Evolutionary conservation across 345 rosid genomes (phyloP).

Genomic region (Raphanus raphanistrum): DNA sequence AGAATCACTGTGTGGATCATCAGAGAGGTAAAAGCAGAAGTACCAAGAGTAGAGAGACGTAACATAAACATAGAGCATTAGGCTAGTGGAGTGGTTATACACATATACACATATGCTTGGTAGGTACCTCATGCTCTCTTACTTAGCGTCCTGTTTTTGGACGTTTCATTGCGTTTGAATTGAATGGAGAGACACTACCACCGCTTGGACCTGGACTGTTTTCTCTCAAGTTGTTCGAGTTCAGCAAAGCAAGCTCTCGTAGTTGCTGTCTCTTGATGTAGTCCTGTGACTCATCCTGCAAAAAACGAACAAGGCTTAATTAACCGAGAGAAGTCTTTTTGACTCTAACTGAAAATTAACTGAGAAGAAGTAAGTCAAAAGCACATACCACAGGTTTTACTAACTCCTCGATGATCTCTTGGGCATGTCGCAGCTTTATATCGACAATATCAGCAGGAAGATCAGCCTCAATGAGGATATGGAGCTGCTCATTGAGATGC

Average conservation of each 20-base stretch:
- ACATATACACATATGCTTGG: slow-evolving; percentile 21
- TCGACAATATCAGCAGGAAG: slow-evolving; percentile 67
- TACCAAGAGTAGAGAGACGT: slow-evolving; percentile 20
- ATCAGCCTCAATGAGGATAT: slow-evolving; percentile 75
- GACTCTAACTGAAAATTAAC: no score
- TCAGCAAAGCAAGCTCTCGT: slow-evolving; percentile 86
- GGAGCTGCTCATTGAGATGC: slow-evolving; percentile 73
- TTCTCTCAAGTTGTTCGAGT: slow-evolving; percentile 90
- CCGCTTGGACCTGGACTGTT: slow-evolving; percentile 98
- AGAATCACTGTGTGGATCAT: slow-evolving; percentile 23
- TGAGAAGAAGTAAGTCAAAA: no score
- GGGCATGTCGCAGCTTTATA: slow-evolving; percentile 63
- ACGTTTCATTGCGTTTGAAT: slow-evolving; percentile 93
- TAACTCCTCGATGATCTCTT: slow-evolving; percentile 81
- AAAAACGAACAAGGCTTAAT: background rate
- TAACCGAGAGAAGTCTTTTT: background rate
- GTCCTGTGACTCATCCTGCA: slow-evolving; percentile 96
- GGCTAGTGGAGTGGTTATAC: slow-evolving; percentile 16
- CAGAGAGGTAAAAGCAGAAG: slow-evolving; percentile 29
- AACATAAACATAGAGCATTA: slow-evolving; percentile 21
- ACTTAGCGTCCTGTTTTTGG: slow-evolving; percentile 80
- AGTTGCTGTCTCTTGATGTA: slow-evolving; percentile 92
- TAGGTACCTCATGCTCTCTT: slow-evolving; percentile 10
- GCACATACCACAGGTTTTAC: slow-evolving; percentile 85
- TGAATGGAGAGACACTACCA: slow-evolving; percentile 94